Evolutionary conservation across 2,329 filamentous ascomycete species (phyloP), one percentile per base, ranked within the genome.

Genomic region (Trichophaea hybrida): DNA sequence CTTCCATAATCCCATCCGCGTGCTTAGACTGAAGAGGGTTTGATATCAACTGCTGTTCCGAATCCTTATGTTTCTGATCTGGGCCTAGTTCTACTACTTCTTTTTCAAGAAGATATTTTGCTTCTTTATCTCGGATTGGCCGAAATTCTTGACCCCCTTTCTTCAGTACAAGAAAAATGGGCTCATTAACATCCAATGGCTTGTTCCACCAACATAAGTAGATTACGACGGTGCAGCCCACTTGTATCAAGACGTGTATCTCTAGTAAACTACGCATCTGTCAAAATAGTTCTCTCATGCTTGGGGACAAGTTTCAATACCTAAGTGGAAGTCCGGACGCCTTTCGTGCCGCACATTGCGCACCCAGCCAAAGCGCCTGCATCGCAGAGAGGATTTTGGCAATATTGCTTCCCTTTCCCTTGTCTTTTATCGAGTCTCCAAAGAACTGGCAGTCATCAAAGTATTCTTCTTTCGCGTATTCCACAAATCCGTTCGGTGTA

Each of bases 331-430:
- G 53, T 1, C 60, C 35, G 12, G 38, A 31, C 5, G 37, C 56
- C 13, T 54, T 40, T 5, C 65, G 57, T n/a, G 48, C 56, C 24
- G 64, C 50, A 7, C 57, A 60, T 17, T 64, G 59, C 1, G 65
- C 40, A 6, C 60, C 37, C 35, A 66, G 57, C 63, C 63, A 66
- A 2, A 53, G 38, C 2, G 60, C 59, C 40, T 67, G 65, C 24
- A 58, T 8, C 2, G 57, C 37, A 15, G 61, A 61, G 8, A 65
- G 50, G 6, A 60, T 37, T 37, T 62, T 66, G 3, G 60, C 61
- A 15, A 67, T 55, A 35, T 58, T 46, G 44, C 65, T 61, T 2
- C 50, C 54, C 46, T 67, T 67, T 13, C 61, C 57, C 52, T 67
- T 66, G 51, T 67, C 65, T 13, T 37, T 12, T n/a, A 59, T 59